Evolutionary conservation across 352 stramenopile species (phyloP).

Genomic region (Phytophthora cactorum): DNA sequence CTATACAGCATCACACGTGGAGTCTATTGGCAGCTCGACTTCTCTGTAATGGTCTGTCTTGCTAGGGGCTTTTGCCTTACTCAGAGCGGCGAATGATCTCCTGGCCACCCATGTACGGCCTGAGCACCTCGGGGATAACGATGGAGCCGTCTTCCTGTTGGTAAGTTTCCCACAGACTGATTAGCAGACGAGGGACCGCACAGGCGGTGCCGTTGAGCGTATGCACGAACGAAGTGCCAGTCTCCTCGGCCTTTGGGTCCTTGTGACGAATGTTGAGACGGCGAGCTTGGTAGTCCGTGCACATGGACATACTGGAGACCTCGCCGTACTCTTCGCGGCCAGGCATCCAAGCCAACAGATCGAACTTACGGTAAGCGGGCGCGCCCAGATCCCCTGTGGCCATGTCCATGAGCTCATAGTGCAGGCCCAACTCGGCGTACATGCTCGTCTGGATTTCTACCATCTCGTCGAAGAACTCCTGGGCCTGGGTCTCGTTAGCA

Average conservation of each 20-base stretch:
- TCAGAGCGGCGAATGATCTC: conserved; percentile 55
- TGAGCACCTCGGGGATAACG: conserved; percentile 75
- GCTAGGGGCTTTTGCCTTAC: conserved; percentile 15
- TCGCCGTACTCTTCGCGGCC: conserved; percentile 80
- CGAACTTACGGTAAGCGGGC: conserved; percentile 87
- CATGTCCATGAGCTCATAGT: conserved; percentile 88
- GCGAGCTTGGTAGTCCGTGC: conserved; percentile 90
- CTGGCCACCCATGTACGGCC: conserved; percentile 82
- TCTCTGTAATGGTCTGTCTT: conserved; percentile 17
- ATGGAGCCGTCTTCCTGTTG: conserved; percentile 84
- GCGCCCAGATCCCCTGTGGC: conserved; percentile 80
- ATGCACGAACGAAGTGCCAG: conserved; percentile 77
- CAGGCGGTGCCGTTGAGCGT: conserved; percentile 90
- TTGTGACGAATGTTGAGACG: conserved; percentile 89
- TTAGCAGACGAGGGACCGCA: conserved; percentile 83
- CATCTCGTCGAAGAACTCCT: conserved; percentile 83
- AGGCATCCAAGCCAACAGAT: conserved; percentile 90
- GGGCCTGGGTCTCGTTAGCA: conserved; percentile 66
- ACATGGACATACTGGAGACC: conserved; percentile 89
- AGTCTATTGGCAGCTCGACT: conserved; percentile 23
- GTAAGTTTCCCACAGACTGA: conserved; percentile 87
- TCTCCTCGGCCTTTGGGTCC: conserved; percentile 52
- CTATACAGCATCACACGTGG: conserved; percentile 23
- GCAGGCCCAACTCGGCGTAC: conserved; percentile 79
- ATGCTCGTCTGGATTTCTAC: conserved; percentile 78